Base-by-base conservation (phyloP, 2,329 filamentous ascomycete genomes). In the Curvularia eragrostidis region DNA sequence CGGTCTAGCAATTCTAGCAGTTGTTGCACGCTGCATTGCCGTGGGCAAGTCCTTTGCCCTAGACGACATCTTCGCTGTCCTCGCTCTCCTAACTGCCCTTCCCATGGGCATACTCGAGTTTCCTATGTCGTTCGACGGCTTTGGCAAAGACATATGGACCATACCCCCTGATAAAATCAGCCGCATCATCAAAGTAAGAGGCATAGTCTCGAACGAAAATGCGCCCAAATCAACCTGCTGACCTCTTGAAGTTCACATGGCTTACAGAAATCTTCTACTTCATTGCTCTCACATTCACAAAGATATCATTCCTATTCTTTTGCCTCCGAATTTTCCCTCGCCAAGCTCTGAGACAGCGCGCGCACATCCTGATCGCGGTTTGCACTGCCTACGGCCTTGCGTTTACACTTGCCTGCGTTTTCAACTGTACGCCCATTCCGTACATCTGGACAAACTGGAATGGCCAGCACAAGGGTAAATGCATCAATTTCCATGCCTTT, bases 81-180 rank as follows among this genome's bases (percentile, higher is more conserved):
- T 54, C 19, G 53, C 64, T 3, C 26, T 63, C 10, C 24, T 58
- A 23, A 43, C 38, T 1, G 62, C 59, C 6, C 43, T 65, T 3
- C 64, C 62, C 0, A 59, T 65, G 38, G 62, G 54, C 1, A 54
- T 59, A n/a, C 32, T 66, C 13, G 46, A 66, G 32, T 62, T 64
- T 8, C 18, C 50, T n/a, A 56, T 51, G 42, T 43, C 56, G 10
- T 30, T 21, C 0, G 49, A 54, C 4, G 83, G 82, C 0, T 69
- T 84, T 13, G 81, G 83, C 3, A 76, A 70, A n/a, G 82, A 85
- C 49, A 75, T 83, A 18, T 85, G 82, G 82, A 81, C 79, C 0
- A 58, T 85, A 3, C 55, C 71, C 0, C 61, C 71, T 0, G 64
- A 74, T 0, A 66, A 77, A 13, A 59, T 62, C 12, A 56, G 53